Conservation (phyloP, 2,329 filamentous ascomycete genomes). For the Madurella mycetomatis region DNA sequence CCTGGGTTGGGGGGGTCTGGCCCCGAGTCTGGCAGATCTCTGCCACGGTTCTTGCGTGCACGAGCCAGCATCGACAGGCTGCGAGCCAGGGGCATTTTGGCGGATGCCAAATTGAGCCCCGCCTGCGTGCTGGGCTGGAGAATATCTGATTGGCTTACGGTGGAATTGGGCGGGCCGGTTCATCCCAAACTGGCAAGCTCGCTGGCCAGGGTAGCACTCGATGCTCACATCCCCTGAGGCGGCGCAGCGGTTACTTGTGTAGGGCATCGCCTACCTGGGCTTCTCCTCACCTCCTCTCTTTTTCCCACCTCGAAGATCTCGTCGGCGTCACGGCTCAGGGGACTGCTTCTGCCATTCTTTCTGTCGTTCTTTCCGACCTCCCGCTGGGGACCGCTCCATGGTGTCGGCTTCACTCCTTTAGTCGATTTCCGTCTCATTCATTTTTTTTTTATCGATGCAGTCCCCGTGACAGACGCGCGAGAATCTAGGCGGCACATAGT, state of each 20-base stretch:
- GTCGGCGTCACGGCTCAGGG: conserved; percentile 23
- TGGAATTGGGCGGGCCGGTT: conserved; percentile 8
- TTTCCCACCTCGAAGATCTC: conserved; percentile 28
- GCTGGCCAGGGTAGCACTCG: conserved; percentile 15
- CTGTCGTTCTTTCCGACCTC: conserved; percentile 32
- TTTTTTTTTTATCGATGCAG: conserved; percentile 36
- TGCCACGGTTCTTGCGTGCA: background rate
- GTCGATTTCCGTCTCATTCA: conserved; percentile 44
- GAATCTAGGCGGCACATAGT: conserved; percentile 13
- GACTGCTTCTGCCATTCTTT: conserved; percentile 36
- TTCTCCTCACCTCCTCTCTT: conserved; percentile 25
- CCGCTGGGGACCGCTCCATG: conserved; percentile 25
- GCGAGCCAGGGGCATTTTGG: conserved; percentile 3
- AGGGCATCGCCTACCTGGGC: conserved; percentile 17
- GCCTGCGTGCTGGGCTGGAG: background rate
- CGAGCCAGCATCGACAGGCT: conserved; percentile 5
- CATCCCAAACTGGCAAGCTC: conserved; percentile 21
- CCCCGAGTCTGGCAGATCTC: background rate
- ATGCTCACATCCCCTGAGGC: conserved; percentile 18
- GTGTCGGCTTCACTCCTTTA: conserved; percentile 46
- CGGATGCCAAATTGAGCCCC: conserved; percentile 18
- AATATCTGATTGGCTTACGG: conserved; percentile 10
- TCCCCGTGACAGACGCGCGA: conserved; percentile 13
- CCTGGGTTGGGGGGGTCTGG: conserved; percentile 1
- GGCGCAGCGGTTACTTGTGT: conserved; percentile 19